Percentiles rank a stretch among this genome's conserved stretches.
Conservation (phyloP, 805 yeast species). For the Yarrowia porcina region DNA sequence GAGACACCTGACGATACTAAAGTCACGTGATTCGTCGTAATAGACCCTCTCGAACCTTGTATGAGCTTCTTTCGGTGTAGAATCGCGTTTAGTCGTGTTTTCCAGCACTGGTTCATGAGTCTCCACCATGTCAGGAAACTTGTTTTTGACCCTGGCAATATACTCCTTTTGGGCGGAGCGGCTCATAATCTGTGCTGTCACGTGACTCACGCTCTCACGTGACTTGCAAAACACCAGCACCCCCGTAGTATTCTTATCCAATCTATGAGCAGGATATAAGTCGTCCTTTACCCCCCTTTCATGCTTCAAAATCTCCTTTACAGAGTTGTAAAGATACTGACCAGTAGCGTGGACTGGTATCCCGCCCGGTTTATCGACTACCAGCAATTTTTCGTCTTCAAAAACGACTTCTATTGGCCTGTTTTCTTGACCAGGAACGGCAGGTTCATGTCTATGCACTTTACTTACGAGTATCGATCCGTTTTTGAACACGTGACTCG, state of each 20-base stretch:
- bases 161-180: constrained; percentile 72
- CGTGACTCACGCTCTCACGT: constrained; percentile 62
- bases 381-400: constrained; percentile 67
- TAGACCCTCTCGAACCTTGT: constrained; percentile 54
- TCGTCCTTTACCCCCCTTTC: constrained; percentile 49
- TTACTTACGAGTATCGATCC: constrained; percentile 81
- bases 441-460: constrained; percentile 87
- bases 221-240: constrained; percentile 76
- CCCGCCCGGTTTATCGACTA: constrained; percentile 92
- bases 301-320: constrained; percentile 68
- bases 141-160: constrained; percentile 76
- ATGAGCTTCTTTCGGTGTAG: constrained; percentile 53
- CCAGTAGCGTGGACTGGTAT: constrained; percentile 57
- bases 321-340: constrained; percentile 40
- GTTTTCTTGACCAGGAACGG: constrained; percentile 49
- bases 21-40: constrained; percentile 49
- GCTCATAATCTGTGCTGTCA: constrained; percentile 58
- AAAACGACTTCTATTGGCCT: constrained; percentile 59
- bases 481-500: constrained; percentile 64
- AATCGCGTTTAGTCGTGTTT: neutral
- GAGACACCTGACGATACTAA: constrained; percentile 65
- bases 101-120: neutral
- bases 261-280: constrained; percentile 75
- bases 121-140: constrained; percentile 50
- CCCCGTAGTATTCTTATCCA: constrained; percentile 84